phyloP scores from a whole-genome alignment of 768 basidiomycete genomes.

The Tulasnella sp. region DNA sequence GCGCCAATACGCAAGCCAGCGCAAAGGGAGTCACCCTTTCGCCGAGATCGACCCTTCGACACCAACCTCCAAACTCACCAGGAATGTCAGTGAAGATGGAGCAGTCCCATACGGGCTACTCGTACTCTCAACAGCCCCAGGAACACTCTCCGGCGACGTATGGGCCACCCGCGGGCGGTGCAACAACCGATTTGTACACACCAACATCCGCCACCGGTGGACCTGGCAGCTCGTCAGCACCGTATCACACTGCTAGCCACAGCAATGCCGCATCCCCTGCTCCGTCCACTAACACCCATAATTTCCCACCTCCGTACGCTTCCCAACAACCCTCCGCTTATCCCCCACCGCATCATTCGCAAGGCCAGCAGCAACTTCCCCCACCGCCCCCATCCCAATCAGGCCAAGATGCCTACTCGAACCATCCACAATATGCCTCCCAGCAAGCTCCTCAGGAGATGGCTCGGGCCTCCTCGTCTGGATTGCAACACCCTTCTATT shows the following conservation, averaged over 20 bases:
- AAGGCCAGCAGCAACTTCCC: slow-evolving; percentile 11
- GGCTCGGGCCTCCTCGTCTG: slow-evolving; percentile 5
- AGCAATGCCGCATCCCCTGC: slow-evolving; percentile 20
- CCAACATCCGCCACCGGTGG: slow-evolving; percentile 14
- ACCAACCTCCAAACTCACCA: slow-evolving; percentile 8
- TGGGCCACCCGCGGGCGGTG: slow-evolving; percentile 12
- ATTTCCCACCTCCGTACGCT: background rate
- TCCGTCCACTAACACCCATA: background rate
- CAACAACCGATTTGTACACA: slow-evolving; percentile 8
- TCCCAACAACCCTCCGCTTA: slow-evolving; percentile 9
- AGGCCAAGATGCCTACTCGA: slow-evolving; percentile 11
- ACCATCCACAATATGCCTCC: slow-evolving; percentile 16
- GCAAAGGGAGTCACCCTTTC: slow-evolving; percentile 25
- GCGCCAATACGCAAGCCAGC: slow-evolving; percentile 1
- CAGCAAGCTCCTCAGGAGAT: slow-evolving; percentile 10
- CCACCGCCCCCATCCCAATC: slow-evolving; percentile 1
- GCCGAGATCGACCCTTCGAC: slow-evolving; percentile 22
- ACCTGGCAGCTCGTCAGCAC: background rate
- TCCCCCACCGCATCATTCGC: background rate
- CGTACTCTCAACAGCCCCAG: slow-evolving; percentile 4
- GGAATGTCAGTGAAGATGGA: slow-evolving; percentile 10
- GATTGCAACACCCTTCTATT: slow-evolving; percentile 11
- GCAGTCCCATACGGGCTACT: background rate
- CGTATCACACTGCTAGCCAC: slow-evolving; percentile 11
- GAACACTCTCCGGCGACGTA: background rate